A percentile compares a stretch with the other conserved stretches of the same genome.
Conservation (phyloP, 768 basidiomycete genomes). For the Lactifluus pinguis region DNA sequence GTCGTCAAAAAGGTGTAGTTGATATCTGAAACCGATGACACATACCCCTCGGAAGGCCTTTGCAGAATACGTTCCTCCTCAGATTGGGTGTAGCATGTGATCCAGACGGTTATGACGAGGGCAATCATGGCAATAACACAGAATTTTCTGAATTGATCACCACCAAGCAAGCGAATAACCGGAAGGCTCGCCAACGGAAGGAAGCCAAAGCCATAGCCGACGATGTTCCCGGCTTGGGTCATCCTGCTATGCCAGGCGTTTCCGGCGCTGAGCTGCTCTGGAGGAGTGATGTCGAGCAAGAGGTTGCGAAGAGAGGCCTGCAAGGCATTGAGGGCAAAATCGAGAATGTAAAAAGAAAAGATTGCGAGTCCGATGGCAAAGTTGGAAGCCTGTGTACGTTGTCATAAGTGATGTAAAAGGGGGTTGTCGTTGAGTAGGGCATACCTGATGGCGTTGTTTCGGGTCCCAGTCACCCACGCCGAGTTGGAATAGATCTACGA, state of each 20-base stretch:
- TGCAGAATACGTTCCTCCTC: constrained; percentile 57
- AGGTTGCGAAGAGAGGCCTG: constrained; percentile 91
- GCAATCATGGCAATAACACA: constrained; percentile 78
- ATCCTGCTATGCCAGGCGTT: constrained; percentile 98
- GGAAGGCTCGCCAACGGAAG: constrained; percentile 78
- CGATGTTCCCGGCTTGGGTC: constrained; percentile 93
- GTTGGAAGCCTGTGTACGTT: constrained; percentile 43
- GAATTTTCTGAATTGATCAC: constrained; percentile 93
- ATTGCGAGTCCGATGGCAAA: constrained; percentile 82
- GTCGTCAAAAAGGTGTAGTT: not conserved
- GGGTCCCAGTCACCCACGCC: constrained; percentile 88
- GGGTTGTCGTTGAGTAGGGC: not conserved
- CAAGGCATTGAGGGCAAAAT: constrained; percentile 95
- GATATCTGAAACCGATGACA: not conserved
- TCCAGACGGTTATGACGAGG: constrained; percentile 71
- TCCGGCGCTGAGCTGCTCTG: constrained; percentile 81
- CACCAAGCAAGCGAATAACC: constrained; percentile 71
- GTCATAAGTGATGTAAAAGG: not conserved
- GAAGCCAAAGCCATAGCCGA: constrained; percentile 91
- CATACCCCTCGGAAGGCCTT: constrained; percentile 29
- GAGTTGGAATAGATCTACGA: constrained; percentile 69
- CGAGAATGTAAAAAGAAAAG: constrained; percentile 84
- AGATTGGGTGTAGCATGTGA: constrained; percentile 80
- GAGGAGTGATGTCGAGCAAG: constrained; percentile 84
- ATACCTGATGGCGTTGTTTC: constrained; percentile 49